Conservation (phyloP, 306 rosid species). For the Dryas alaskensis region DNA sequence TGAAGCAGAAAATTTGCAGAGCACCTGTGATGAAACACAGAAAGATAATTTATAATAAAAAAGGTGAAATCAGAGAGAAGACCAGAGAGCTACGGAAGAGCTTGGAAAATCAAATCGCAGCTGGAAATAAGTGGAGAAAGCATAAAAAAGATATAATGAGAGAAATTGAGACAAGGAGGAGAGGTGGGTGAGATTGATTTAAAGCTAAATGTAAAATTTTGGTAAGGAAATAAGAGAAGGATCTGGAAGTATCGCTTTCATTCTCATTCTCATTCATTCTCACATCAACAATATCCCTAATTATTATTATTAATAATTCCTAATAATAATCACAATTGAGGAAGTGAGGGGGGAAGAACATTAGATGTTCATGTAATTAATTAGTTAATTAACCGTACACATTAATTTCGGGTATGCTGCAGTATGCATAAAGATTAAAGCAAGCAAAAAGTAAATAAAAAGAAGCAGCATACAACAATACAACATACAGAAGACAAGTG, state of each 20-base stretch:
- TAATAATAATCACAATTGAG: background rate
- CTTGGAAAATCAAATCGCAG: constrained; percentile 2
- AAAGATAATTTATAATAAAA: background rate
- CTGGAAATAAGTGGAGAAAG: background rate
- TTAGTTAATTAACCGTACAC: background rate
- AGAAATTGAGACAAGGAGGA: background rate
- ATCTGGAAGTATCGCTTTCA: constrained; percentile 6
- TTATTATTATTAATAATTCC: background rate
- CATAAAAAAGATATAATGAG: background rate
- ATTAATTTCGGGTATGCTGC: too few species aligned
- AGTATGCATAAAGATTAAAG: background rate
- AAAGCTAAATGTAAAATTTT: background rate
- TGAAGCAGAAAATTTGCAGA: background rate
- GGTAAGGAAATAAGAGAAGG: background rate
- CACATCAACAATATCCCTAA: background rate
- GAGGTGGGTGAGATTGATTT: background rate
- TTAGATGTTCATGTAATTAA: background rate
- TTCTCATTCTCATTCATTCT: background rate
- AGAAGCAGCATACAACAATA: background rate
- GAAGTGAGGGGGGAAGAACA: background rate
- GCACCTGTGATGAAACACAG: background rate
- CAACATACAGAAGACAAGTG: too few species aligned
- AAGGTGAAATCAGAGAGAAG: background rate
- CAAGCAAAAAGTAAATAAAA: background rate
- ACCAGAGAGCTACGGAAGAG: background rate